These are phyloP conservation scores for Didymella pomorum DNA, from an alignment of 2,329 filamentous ascomycete species.

Conservation along the genomic window DNA sequence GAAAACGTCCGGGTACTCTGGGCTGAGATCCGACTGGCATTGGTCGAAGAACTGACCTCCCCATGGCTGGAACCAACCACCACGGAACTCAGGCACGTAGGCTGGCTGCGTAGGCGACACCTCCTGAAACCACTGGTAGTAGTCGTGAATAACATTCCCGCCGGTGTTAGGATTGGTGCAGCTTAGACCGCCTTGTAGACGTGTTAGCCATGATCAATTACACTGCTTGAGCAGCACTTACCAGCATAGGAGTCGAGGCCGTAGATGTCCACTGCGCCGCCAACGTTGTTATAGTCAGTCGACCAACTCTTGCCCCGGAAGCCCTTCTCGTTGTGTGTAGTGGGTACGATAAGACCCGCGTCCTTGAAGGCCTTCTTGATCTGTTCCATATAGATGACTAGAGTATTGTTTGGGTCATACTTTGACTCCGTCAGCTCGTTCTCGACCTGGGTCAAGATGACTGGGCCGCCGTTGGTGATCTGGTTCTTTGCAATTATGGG, in stretches of 20 bases:
- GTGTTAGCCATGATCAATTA: no score
- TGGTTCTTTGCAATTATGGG: conserved; percentile 60
- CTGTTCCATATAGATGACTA: conserved; percentile 63
- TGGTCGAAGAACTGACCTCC: conserved; percentile 61
- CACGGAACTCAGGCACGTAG: conserved; percentile 63
- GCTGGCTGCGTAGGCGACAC: conserved; percentile 63
- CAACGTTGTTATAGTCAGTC: conserved; percentile 63
- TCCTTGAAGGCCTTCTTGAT: conserved; percentile 57
- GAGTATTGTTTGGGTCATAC: conserved; percentile 55
- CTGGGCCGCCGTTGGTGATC: conserved; percentile 60
- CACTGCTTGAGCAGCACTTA: no score
- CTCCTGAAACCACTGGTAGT: conserved; percentile 66
- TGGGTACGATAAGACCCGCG: conserved; percentile 60
- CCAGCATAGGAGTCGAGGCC: conserved; percentile 58
- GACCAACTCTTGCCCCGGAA: conserved; percentile 61
- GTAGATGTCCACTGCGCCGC: conserved; percentile 63
- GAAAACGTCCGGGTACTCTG: conserved; percentile 62
- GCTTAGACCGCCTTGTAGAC: conserved; percentile 50
- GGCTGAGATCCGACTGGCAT: conserved; percentile 57
- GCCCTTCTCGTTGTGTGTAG: conserved; percentile 62
- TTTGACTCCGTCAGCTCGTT: conserved; percentile 61
- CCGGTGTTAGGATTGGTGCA: conserved; percentile 60
- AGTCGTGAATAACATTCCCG: conserved; percentile 61
- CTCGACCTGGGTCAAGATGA: conserved; percentile 63
- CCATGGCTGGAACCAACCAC: conserved; percentile 64